These are phyloP conservation scores for Phanerochaete carnosa DNA, from an alignment of 768 basidiomycete genomes.

Conservation along the genomic window DNA sequence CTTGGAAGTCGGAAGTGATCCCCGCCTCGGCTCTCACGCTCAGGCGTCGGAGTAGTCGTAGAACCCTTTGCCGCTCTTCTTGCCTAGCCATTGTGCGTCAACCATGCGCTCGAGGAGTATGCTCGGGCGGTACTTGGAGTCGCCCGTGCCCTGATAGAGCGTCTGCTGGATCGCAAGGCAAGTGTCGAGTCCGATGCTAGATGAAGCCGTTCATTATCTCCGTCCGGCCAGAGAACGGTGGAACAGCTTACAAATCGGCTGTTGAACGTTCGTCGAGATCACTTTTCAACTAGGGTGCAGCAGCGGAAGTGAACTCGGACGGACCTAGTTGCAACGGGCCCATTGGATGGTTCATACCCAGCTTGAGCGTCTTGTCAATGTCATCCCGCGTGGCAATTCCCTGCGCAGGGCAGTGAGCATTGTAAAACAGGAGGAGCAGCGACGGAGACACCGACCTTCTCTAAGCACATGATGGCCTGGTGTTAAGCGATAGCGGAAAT, in stretches of 20 bases:
- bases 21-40: neutral
- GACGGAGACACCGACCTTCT: constrained; percentile 53
- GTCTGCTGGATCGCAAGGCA: constrained; percentile 93
- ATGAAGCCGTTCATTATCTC: constrained; percentile 1
- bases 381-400: constrained; percentile 92
- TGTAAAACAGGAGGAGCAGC: neutral
- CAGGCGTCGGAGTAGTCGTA: constrained; percentile 63
- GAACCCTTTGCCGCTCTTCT: constrained; percentile 92
- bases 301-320: constrained; percentile 10
- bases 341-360: constrained; percentile 96
- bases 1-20: neutral
- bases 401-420: constrained; percentile 31
- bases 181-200: constrained; percentile 94
- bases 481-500: constrained; percentile 1
- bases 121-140: constrained; percentile 93
- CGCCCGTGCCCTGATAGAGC: constrained; percentile 82
- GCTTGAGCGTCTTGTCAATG: constrained; percentile 89
- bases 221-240: neutral
- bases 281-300: constrained; percentile 5
- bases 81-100: constrained; percentile 91
- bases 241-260: constrained; percentile 34
- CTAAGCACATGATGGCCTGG: constrained; percentile 91
- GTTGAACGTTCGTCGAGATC: constrained; percentile 11
- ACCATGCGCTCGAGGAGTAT: constrained; percentile 94
- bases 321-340: constrained; percentile 85